Percentiles rank a stretch among this genome's conserved stretches.
phyloP scores from a whole-genome alignment of 352 stramenopile species.

The Globisporangium lucens region DNA sequence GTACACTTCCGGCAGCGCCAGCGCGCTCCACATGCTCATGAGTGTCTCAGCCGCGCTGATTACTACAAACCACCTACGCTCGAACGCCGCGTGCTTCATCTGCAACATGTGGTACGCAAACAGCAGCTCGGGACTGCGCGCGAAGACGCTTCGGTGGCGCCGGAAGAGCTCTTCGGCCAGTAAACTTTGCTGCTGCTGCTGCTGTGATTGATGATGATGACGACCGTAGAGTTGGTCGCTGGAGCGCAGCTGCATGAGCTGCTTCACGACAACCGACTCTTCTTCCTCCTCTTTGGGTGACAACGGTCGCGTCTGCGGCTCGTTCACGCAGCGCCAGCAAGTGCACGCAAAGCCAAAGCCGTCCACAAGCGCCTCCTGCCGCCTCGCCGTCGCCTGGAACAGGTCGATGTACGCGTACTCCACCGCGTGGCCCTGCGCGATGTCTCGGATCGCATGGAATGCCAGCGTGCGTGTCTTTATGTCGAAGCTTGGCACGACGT shows the following conservation, averaged over 20 bases:
- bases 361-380: conserved; percentile 30
- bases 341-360: conserved; percentile 56
- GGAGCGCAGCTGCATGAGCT: conserved; percentile 29
- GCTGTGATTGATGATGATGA: conserved; percentile 4
- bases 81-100: conserved; percentile 31
- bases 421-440: conserved; percentile 28
- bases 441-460: conserved; percentile 41
- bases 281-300: conserved; percentile 11
- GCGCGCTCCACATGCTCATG: conserved; percentile 32
- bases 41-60: conserved; percentile 29
- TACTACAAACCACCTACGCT: conserved; percentile 24
- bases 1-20: conserved; percentile 29
- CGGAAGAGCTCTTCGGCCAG: conserved; percentile 13
- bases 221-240: neutral
- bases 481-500: conserved; percentile 54
- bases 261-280: conserved; percentile 17
- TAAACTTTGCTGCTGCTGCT: conserved; percentile 15
- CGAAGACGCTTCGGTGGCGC: conserved; percentile 19
- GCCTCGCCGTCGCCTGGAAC: conserved; percentile 28
- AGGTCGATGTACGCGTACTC: conserved; percentile 65
- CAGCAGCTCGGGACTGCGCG: conserved; percentile 24
- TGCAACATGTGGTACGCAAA: conserved; percentile 45
- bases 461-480: conserved; percentile 36
- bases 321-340: conserved; percentile 39
- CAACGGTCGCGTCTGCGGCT: conserved; percentile 5